phyloP scores from a whole-genome alignment of 176 grass and related monocot species.

The Lolium multiflorum region DNA sequence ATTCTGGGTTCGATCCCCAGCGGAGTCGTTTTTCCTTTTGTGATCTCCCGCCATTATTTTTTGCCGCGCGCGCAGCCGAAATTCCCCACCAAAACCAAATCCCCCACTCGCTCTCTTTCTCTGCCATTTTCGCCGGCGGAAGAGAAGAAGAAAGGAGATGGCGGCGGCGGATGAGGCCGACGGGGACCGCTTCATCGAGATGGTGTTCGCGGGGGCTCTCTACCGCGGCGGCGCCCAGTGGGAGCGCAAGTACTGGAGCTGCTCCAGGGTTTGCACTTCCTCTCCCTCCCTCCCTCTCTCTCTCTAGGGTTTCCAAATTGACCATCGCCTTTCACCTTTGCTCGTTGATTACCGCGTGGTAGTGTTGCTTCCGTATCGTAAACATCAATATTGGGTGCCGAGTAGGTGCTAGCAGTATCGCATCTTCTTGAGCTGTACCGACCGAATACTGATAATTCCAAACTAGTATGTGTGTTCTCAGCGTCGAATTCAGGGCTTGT shows the following conservation, averaged over 20 bases:
- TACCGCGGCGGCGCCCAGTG: constrained; percentile 60
- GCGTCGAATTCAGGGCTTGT: not conserved
- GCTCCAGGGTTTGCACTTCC: constrained; percentile 68
- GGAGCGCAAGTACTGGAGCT: constrained; percentile 96
- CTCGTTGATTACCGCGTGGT: not conserved
- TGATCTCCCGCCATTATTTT: not conserved
- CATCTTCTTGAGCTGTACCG: not conserved
- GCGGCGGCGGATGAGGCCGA: constrained; percentile 37
- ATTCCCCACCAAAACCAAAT: not conserved
- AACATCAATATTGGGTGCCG: not conserved
- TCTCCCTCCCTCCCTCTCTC: not conserved
- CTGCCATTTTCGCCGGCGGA: not conserved
- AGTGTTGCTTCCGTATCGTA: not conserved
- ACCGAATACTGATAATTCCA: not conserved
- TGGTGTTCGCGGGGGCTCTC: constrained; percentile 63
- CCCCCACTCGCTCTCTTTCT: not conserved
- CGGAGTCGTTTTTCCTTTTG: constrained; percentile 50
- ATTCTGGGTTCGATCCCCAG: constrained; percentile 99
- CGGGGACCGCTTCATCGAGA: constrained; percentile 69
- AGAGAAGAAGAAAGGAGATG: constrained; percentile 14
- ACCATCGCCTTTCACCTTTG: not conserved
- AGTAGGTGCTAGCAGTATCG: not conserved
- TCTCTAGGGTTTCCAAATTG: constrained; percentile 21
- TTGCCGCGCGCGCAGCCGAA: constrained; percentile 3
- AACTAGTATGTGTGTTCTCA: not conserved